A percentile compares a stretch with the other conserved stretches of the same genome.
These are phyloP conservation scores for Globisporangium mamillatum DNA, from an alignment of 352 stramenopile genomes.

Conservation along the genomic window DNA sequence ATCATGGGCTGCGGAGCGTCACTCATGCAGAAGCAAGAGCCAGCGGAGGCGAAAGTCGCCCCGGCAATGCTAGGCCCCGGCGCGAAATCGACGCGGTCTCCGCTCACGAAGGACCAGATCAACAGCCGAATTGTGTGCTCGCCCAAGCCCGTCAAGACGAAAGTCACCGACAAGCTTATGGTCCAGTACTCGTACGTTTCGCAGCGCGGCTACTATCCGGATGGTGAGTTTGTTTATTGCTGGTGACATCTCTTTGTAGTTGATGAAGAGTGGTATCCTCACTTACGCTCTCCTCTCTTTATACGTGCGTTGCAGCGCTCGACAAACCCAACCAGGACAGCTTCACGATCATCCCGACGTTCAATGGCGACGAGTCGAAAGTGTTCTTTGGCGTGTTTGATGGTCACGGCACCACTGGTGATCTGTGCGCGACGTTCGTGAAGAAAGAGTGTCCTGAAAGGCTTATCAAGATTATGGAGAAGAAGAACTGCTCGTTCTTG, in stretches of 20 bases:
- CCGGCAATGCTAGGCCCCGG: conserved; percentile 20
- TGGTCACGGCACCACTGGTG: conserved; percentile 80
- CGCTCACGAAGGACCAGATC: conserved; percentile 82
- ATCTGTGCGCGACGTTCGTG: conserved; percentile 82
- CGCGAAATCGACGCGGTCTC: conserved; percentile 49
- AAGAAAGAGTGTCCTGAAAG: conserved; percentile 81
- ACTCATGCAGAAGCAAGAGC: conserved; percentile 46
- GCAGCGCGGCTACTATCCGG: conserved; percentile 93
- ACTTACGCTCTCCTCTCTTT: background rate
- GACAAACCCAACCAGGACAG: conserved; percentile 98
- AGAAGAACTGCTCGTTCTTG: conserved; percentile 72
- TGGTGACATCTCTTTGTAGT: background rate
- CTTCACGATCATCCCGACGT: conserved; percentile 83
- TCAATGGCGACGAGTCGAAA: conserved; percentile 70
- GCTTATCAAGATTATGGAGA: conserved; percentile 75
- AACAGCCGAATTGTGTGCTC: conserved; percentile 83
- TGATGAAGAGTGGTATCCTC: background rate
- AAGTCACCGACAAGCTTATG: conserved; percentile 58
- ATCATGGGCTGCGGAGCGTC: conserved; percentile 71
- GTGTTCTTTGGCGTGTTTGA: conserved; percentile 90
- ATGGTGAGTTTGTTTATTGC: conserved; percentile 39
- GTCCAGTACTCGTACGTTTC: conserved; percentile 92
- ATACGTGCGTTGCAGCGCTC: conserved; percentile 35
- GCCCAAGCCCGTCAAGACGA: conserved; percentile 54
- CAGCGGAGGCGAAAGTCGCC: conserved; percentile 41